Conservation (phyloP, 306 rosid species). For the Prunus dulcis region DNA sequence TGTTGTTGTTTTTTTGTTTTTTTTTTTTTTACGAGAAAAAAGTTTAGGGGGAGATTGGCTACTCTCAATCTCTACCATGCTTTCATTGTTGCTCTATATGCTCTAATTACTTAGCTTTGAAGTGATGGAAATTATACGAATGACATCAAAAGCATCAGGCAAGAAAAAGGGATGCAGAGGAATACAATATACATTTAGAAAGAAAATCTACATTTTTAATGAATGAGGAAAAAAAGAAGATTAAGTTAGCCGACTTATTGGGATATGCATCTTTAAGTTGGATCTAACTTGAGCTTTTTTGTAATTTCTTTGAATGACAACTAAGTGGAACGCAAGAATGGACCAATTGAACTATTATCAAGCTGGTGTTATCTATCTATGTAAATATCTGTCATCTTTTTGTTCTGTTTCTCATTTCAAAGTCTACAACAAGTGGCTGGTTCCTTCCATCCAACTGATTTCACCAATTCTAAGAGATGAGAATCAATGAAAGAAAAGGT, state of each 20-base stretch:
- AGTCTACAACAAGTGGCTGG: constrained; percentile 41
- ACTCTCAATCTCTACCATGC: background rate
- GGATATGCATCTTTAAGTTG: constrained; percentile 5
- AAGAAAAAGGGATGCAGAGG: background rate
- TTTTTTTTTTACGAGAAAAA: background rate
- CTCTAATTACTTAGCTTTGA: constrained; percentile 41
- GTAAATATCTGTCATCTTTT: background rate
- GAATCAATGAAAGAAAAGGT: constrained; percentile 33
- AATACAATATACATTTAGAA: background rate
- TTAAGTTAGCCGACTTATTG: constrained; percentile 20
- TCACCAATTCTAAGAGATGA: constrained; percentile 39
- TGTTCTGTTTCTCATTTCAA: constrained; percentile 16
- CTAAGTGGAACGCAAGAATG: background rate
- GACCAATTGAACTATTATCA: background rate
- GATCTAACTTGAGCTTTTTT: background rate
- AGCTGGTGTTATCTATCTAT: background rate
- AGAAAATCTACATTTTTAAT: background rate
- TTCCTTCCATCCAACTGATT: constrained; percentile 15
- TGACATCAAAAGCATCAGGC: constrained; percentile 12
- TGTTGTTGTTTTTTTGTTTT: constrained; percentile 12
- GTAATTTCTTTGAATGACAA: background rate
- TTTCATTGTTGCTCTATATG: constrained; percentile 20
- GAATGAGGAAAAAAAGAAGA: background rate
- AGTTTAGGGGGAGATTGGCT: too few species aligned
- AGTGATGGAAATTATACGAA: constrained; percentile 12